Conservation (phyloP, 495 filamentous ascomycete genomes). For the Penicillium crystallinum region DNA sequence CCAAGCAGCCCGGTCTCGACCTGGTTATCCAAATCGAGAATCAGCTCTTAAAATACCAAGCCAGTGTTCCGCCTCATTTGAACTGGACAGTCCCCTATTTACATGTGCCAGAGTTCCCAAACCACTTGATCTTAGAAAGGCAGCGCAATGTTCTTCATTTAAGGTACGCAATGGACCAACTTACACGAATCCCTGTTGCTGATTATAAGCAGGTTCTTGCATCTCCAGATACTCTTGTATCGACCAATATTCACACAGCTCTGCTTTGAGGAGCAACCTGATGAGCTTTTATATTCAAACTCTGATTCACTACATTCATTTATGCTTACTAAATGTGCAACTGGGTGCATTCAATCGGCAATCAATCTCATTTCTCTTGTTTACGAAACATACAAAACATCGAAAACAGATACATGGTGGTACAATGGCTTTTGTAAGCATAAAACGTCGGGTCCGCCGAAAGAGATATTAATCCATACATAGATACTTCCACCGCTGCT, state of each 20-base stretch:
- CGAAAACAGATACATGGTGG: conserved; percentile 11
- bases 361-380: conserved; percentile 6
- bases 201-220: neutral
- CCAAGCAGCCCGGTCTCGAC: neutral
- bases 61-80: neutral
- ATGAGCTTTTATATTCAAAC: neutral
- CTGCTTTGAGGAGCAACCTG: neutral
- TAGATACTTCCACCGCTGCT: conserved; percentile 14
- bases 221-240: conserved; percentile 10
- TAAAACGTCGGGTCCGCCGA: neutral
- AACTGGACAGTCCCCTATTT: neutral
- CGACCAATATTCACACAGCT: conserved; percentile 8
- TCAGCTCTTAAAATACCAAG: conserved; percentile 1
- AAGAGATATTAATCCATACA: neutral
- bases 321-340: conserved; percentile 1
- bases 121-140: neutral
- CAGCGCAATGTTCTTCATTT: conserved; percentile 10
- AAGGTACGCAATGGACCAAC: neutral
- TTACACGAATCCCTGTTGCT: neutral
- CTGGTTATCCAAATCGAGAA: conserved; percentile 5
- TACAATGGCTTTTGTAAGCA: conserved; percentile 17
- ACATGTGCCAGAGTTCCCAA: neutral
- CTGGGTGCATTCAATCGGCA: conserved; percentile 2
- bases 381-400: conserved; percentile 3
- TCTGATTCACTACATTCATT: neutral